phyloP scores from a whole-genome alignment of 306 rosid genomes.

The Citrullus amarus region DNA sequence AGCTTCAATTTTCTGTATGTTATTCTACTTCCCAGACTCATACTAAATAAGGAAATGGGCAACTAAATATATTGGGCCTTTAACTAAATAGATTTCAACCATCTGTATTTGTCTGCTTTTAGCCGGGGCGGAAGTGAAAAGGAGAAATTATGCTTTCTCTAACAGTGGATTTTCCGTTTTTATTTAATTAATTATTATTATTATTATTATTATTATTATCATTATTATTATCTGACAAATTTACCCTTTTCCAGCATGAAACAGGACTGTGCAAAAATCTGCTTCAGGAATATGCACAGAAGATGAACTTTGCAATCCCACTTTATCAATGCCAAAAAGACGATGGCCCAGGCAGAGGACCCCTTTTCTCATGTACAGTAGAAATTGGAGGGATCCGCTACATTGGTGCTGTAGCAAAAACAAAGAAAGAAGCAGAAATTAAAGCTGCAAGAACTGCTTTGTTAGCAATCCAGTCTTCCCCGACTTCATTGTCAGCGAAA shows the following conservation, averaged over 20 bases:
- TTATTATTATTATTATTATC: neutral
- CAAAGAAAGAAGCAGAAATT: conserved; percentile 93
- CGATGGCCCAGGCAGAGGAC: conserved; percentile 33
- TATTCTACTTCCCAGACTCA: neutral
- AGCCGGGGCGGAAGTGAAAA: neutral
- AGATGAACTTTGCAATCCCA: conserved; percentile 93
- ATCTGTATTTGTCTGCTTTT: neutral
- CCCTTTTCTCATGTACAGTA: conserved; percentile 53
- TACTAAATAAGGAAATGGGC: neutral
- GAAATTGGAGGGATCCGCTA: conserved; percentile 83
- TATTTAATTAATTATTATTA: conserved; percentile 2
- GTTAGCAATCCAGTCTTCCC: conserved; percentile 56
- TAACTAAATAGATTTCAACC: neutral
- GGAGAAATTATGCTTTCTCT: neutral
- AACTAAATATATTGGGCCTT: neutral
- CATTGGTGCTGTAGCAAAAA: conserved; percentile 70
- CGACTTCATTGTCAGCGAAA: conserved; percentile 31
- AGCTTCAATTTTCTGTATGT: neutral
- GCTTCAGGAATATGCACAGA: conserved; percentile 97
- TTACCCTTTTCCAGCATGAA: conserved; percentile 49
- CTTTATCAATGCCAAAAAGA: conserved; percentile 55
- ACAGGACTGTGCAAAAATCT: conserved; percentile 96
- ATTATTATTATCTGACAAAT: neutral
- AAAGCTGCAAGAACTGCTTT: conserved; percentile 97
- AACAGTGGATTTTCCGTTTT: neutral